Evolutionary conservation across 2,329 filamentous ascomycete species (phyloP), one percentile per base, ranked within the genome.

Genomic region (Epichloe brachyelytri): DNA sequence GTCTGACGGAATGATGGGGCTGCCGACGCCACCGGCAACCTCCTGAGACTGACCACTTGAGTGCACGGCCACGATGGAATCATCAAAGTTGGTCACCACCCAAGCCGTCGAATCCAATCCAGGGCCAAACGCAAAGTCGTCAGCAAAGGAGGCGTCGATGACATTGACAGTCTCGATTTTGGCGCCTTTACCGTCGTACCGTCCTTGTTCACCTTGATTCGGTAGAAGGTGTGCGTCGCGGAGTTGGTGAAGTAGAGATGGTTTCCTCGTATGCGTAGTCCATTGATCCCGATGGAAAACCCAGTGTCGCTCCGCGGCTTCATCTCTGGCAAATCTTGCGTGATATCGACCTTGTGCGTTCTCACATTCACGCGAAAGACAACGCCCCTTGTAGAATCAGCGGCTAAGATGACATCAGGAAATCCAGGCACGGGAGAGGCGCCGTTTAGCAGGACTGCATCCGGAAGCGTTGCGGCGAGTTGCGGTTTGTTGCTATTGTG

Each of bases 201-300:
- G 8, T 54, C 50, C 3, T 3, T 4, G 5, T 43, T 49, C 15
- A 63, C 51, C 39, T 37, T 49, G 26, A 61, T 43, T 2, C 54
- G 51, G 33, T 56, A 60, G 0, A 62, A 22, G 7, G 62, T 57
- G 12, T 56, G 51, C 1, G 67, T 69, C 22, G 72, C 59, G 47
- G 73, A 73, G 58, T 76, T 76, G 4, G 73, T 66, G 2, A 70
- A 73, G 12, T 70, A 71, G 56, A 76, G 66, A 51, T 70, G 68
- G 11, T 72, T 74, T 14, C 63, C 64, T 30, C 67, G 68, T 1
- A 73, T 71, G 5, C 62, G 68, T 19, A 70, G 55, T 0, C 71
- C 70, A 1, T 68, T 63, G 14, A 65, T 61, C 2, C 61, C 65
- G 5, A 51, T 46, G 0, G 49, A 15, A 4, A 68, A 57, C 0